phyloP scores from a whole-genome alignment of 176 grass and related monocot genomes.

The Thinopyrum elongatum region DNA sequence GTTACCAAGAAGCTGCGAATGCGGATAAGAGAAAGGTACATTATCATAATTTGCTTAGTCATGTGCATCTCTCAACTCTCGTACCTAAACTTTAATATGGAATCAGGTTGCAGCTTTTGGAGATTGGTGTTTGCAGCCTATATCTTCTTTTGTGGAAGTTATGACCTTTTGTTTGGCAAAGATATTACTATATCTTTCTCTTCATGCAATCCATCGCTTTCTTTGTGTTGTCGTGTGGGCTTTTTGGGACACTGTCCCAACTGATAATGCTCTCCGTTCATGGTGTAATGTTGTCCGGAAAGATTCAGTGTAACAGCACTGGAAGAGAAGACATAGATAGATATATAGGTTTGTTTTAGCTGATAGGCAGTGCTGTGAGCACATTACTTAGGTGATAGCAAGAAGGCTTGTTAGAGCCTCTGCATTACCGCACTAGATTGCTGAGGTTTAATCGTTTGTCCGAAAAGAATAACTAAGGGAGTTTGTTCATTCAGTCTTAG shows the following conservation, averaged over 20 bases:
- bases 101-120: conserved; percentile 70
- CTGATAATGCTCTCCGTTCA: conserved; percentile 15
- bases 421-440: neutral
- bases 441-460: conserved; percentile 8
- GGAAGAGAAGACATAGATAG: conserved; percentile 15
- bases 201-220: conserved; percentile 76
- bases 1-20: conserved; percentile 40
- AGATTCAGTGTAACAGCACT: conserved; percentile 10
- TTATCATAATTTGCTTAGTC: neutral
- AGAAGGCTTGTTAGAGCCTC: conserved; percentile 16
- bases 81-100: neutral
- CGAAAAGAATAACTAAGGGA: neutral
- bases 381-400: conserved; percentile 20
- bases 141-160: conserved; percentile 74
- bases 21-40: conserved; percentile 57
- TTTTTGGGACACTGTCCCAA: conserved; percentile 57
- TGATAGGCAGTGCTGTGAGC: conserved; percentile 23
- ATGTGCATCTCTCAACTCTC: conserved; percentile 6
- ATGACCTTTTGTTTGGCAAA: conserved; percentile 55
- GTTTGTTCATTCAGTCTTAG: conserved; percentile 9
- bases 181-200: conserved; percentile 62
- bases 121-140: conserved; percentile 60
- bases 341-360: conserved; percentile 24
- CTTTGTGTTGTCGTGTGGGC: conserved; percentile 57
- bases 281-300: conserved; percentile 7